Base-by-base conservation (phyloP, 345 rosid species). In the Combretum micranthum region DNA sequence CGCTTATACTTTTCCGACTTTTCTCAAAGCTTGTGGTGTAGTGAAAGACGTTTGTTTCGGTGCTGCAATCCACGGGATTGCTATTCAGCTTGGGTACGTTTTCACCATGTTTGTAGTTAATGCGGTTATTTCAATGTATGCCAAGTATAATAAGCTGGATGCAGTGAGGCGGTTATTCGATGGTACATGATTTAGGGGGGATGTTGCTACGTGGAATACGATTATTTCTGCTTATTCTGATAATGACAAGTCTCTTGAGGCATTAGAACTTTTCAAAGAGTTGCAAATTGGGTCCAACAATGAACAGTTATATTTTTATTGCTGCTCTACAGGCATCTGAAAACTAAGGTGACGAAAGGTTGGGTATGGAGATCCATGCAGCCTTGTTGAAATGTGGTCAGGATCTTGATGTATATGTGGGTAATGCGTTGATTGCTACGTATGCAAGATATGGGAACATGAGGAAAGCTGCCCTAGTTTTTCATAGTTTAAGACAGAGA, bases 201-300 rank as follows among this genome's bases (percentile, higher is more conserved):
- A 88, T 65, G 74, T 75, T 58, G 84, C 83, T 57, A 65, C 82
- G 14, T 88, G 96, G 96, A 88, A 86, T 69, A 86, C 96, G 51
- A 81, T 84, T 4, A 72, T 86, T 59, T 75, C 88, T 48, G 88
- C 86, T 0, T 84, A 77, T 70, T 78, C 85, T 53, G 50, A 71
- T 4, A 66, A 69, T 62, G 81, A 85, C 1, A 66, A 57, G 60
- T 66, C 72, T 56, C 19, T 43, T 2, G 88, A 84, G 82, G 88
- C 93, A 20, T 64, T 88, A 53, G 60, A 42, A 12, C 56, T 88
- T 20, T 81, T 88, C 47, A 75, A 86, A 61, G 74, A 75, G 51
- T 79, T 88, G 85, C 82, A 65, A 42, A 68, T 10, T 59, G 55
- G 87, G 81, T 70, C 72, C 79, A 55, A 68, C 56, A 58, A 45